A percentile compares a stretch with the other conserved stretches of the same genome.
Conservation (phyloP, 176 grass and related monocot genomes). For the Ampelocalamus luodianensis region DNA sequence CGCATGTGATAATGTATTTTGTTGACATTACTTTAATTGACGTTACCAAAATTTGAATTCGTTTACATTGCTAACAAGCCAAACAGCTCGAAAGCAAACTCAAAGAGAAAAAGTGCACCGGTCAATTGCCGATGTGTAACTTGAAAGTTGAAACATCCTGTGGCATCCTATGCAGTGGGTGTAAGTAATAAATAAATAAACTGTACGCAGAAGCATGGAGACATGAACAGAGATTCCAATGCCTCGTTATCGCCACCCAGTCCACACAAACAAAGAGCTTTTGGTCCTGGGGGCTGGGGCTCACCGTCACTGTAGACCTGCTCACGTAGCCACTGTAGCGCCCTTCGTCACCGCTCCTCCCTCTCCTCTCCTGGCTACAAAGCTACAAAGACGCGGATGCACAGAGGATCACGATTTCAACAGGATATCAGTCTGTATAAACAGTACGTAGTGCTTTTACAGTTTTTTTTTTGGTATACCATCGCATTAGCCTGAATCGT, state of each 20-base stretch:
- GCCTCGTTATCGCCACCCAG: not conserved
- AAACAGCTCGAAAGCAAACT: too few relatives aligned
- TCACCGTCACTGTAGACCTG: not conserved
- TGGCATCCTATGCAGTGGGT: not conserved
- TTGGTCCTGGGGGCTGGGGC: not conserved
- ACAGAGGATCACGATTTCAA: too few relatives aligned
- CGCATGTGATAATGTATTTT: too few relatives aligned
- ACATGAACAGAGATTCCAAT: constrained; percentile 15
- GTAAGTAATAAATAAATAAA: not conserved
- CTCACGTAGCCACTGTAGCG: not conserved
- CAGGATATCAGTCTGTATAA: too few relatives aligned
- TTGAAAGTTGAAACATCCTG: not conserved
- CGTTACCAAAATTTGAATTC: too few relatives aligned
- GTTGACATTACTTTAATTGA: too few relatives aligned
- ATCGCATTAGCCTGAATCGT: too few relatives aligned
- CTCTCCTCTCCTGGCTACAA: too few relatives aligned
- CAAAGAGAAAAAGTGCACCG: not conserved
- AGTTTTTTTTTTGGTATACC: too few relatives aligned
- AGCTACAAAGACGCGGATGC: not conserved
- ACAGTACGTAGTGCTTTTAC: too few relatives aligned
- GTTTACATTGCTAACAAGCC: too few relatives aligned
- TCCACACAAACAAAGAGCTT: constrained; percentile 6
- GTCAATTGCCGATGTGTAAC: too few relatives aligned
- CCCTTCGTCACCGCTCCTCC: not conserved
- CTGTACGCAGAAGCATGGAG: not conserved